A percentile compares a stretch with the other conserved stretches of the same genome.
Evolutionary conservation across 495 filamentous ascomycete genomes (phyloP).

Genomic region (Rusavskia elegans): DNA sequence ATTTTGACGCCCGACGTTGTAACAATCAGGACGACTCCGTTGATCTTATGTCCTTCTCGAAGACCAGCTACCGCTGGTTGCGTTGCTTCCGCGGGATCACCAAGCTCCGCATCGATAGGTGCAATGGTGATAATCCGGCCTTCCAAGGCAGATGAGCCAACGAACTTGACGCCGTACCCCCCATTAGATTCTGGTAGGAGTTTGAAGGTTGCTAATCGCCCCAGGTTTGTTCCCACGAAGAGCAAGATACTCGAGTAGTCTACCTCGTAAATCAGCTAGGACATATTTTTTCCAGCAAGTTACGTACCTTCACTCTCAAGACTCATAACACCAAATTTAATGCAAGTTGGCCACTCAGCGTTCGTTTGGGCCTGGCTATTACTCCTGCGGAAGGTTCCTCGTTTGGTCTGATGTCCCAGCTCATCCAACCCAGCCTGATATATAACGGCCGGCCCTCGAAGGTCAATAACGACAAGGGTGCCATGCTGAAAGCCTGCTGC

Average conservation of each 20-base stretch:
- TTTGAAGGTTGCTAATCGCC: constrained; percentile 77
- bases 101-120: constrained; percentile 64
- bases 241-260: constrained; percentile 87
- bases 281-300: no score
- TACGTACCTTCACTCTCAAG: constrained; percentile 62
- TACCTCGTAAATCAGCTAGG: constrained; percentile 4
- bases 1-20: constrained; percentile 62
- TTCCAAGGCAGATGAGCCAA: constrained; percentile 47
- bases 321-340: constrained; percentile 90
- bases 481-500: constrained; percentile 73
- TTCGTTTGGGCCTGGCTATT: constrained; percentile 27
- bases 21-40: constrained; percentile 55
- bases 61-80: constrained; percentile 55
- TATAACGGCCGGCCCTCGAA: constrained; percentile 80
- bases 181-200: constrained; percentile 56
- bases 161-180: constrained; percentile 56
- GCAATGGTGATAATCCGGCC: constrained; percentile 59
- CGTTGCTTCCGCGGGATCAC: constrained; percentile 58
- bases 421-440: constrained; percentile 51
- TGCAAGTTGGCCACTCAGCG: constrained; percentile 54
- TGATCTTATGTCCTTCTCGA: constrained; percentile 49
- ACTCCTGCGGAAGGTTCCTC: constrained; percentile 44
- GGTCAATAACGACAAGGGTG: constrained; percentile 61
- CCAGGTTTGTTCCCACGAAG: constrained; percentile 77
- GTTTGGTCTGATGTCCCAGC: constrained; percentile 51